Conservation (phyloP, 75 land plant species). For the Pinus tabuliformis region DNA sequence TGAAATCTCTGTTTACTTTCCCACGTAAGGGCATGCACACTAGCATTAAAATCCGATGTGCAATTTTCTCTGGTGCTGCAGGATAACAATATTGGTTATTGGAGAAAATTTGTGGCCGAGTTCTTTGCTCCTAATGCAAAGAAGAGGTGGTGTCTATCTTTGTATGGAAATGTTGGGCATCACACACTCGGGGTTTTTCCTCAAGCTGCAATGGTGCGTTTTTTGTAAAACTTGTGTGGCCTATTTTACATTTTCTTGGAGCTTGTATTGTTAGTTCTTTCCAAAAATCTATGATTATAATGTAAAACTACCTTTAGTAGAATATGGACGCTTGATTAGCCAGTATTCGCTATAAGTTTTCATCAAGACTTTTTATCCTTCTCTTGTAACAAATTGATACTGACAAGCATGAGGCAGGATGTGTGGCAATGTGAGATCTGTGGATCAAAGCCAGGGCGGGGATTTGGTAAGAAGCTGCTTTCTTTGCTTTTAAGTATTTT, state of each 20-base stretch:
- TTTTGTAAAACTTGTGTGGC: background rate
- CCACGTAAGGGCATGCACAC: background rate
- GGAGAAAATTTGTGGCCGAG: conserved; percentile 91
- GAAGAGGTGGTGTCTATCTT: conserved; percentile 94
- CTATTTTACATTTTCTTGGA: background rate
- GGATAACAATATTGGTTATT: conserved; percentile 81
- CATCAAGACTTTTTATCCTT: background rate
- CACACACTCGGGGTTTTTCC: conserved; percentile 86
- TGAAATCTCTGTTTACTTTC: background rate
- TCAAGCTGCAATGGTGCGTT: conserved; percentile 62
- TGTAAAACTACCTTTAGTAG: background rate
- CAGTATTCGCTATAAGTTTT: background rate
- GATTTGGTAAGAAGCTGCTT: conserved; percentile 73
- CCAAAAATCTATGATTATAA: background rate
- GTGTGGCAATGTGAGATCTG: conserved; percentile 97
- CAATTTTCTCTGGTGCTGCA: conserved; percentile 18
- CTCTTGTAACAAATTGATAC: background rate
- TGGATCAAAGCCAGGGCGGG: conserved; percentile 88
- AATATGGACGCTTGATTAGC: background rate
- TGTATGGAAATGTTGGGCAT: conserved; percentile 81
- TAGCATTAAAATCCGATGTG: background rate
- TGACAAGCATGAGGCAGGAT: conserved; percentile 46
- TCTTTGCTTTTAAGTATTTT: background rate
- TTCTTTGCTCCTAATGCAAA: conserved; percentile 90
- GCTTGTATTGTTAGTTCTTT: background rate